Evolutionary conservation across 805 yeast species (phyloP), one percentile per base, ranked within the genome.

Genomic region (Yamadazyma endophytica): DNA sequence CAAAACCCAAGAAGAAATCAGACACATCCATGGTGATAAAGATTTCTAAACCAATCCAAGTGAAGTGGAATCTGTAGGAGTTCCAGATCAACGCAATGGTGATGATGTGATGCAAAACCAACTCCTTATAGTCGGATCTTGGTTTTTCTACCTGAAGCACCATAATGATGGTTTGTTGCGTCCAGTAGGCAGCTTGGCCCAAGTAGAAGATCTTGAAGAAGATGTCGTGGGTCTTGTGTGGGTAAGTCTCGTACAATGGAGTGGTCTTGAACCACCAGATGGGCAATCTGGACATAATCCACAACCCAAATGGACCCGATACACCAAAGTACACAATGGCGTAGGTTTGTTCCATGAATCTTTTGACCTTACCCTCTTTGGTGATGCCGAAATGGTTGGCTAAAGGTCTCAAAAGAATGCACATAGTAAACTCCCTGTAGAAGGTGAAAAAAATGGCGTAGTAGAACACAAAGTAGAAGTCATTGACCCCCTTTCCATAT

Each of bases 161-260:
- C 42, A 92, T 68, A 19, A 92, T 83, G 24, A 84, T 78, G 1
- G 94, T 80, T 62, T 92, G 98, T 64, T 92, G 99, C 14, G 88
- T 79, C 99, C 99, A 92, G 59, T 87, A 92, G 4, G 97, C 83
- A 5, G 97, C 97, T 64, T 92, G 97, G 24, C 84, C 78, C 39
- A 92, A 66, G 56, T 92, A 92, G 54, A 82, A 92, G 9, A 77
- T 56, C 63, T 92, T 92, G 66, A 83, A 82, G 35, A 70, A 64
- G 39, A 64, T 70, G 35, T 74, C 81, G 50, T 83, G 84, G 20
- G 81, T 69, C 38, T 73, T 68, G 61, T 92, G 97, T 5, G 99
- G 98, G 56, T 82, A 90, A 16, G 74, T 64, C 37, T 56, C 70
- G 58, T 87, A 92, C 68, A 90, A 83, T 21, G 85, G 78, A 3